Percentiles rank a stretch among this genome's conserved stretches.
These are phyloP conservation scores for Globisporangium camurandrum DNA, from an alignment of 352 stramenopile genomes.

Conservation along the genomic window DNA sequence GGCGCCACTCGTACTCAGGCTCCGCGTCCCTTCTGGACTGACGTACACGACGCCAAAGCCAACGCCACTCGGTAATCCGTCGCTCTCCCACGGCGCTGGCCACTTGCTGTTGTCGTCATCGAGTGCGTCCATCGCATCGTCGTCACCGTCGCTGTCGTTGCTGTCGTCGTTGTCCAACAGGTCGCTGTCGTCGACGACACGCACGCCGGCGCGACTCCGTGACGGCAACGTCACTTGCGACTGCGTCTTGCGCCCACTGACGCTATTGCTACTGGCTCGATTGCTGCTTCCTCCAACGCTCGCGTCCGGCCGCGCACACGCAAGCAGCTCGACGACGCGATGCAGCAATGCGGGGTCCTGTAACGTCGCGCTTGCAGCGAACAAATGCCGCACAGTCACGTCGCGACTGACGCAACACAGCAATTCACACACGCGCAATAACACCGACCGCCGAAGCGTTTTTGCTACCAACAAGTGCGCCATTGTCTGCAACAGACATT, in stretches of 20 bases:
- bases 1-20: constrained; percentile 19
- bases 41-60: constrained; percentile 79
- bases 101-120: constrained; percentile 43
- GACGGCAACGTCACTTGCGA: not conserved
- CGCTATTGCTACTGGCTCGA: too few species aligned
- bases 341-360: constrained; percentile 38
- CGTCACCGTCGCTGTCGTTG: constrained; percentile 25
- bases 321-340: constrained; percentile 41
- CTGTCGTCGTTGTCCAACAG: constrained; percentile 42
- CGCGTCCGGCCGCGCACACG: constrained; percentile 42
- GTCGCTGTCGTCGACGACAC: constrained; percentile 31
- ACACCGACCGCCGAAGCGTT: constrained; percentile 37
- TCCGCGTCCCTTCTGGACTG: constrained; percentile 54
- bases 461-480: constrained; percentile 28
- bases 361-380: constrained; percentile 37
- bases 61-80: constrained; percentile 52
- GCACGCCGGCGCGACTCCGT: constrained; percentile 10
- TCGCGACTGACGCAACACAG: constrained; percentile 55
- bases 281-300: too few species aligned
- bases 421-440: constrained; percentile 55
- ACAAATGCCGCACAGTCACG: constrained; percentile 28
- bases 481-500: constrained; percentile 55
- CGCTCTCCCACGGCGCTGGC: constrained; percentile 72
- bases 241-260: constrained; percentile 33
- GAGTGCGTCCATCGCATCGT: too few species aligned